Evolutionary conservation across 306 rosid species (phyloP).

Genomic region (Quercus dentata): DNA sequence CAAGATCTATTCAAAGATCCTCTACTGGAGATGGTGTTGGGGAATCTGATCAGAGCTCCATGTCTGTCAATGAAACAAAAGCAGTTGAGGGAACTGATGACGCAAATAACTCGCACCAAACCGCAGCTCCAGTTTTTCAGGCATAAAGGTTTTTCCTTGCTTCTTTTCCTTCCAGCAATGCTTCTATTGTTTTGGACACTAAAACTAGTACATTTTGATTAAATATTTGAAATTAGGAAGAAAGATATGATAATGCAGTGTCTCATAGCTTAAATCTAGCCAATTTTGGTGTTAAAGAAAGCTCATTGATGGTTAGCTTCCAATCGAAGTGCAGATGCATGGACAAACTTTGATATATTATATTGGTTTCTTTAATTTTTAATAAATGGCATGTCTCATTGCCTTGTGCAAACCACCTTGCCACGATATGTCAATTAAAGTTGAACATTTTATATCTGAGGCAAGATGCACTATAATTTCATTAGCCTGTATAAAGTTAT

Average conservation of each 20-base stretch:
- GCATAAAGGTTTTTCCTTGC: conserved; percentile 47
- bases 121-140: conserved; percentile 32
- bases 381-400: not conserved
- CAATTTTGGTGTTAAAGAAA: not conserved
- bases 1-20: conserved; percentile 22
- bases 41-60: conserved; percentile 37
- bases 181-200: not conserved
- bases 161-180: not conserved
- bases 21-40: conserved; percentile 22
- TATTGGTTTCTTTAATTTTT: not conserved
- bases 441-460: not conserved
- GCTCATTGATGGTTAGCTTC: not conserved
- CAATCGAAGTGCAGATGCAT: not conserved
- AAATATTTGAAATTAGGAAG: not conserved
- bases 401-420: not conserved
- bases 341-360: not conserved
- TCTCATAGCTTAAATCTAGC: not conserved
- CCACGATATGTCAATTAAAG: not conserved
- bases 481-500: not conserved
- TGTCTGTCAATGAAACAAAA: conserved; percentile 18
- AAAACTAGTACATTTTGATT: not conserved
- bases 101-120: conserved; percentile 26
- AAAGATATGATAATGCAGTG: not conserved
- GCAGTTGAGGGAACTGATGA: conserved; percentile 22
- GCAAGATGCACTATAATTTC: not conserved